These are phyloP conservation scores for Phytophthora pistaciae DNA, from an alignment of 352 stramenopile species.

Conservation along the genomic window DNA sequence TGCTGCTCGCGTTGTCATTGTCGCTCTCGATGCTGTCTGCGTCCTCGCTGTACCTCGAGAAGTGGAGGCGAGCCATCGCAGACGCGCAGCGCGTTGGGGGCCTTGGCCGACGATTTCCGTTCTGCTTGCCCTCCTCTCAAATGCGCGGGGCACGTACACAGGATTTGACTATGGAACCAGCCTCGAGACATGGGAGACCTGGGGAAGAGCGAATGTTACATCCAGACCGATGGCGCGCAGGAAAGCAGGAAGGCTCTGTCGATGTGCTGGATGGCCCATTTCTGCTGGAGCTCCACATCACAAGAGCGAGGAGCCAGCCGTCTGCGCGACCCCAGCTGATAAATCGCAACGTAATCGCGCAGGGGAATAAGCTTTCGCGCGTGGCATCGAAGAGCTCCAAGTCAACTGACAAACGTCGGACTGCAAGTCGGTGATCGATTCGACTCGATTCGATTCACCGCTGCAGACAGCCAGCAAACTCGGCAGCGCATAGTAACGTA, in stretches of 20 bases:
- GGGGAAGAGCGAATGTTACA: constrained; percentile 29
- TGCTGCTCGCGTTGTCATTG: constrained; percentile 25
- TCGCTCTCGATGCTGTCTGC: constrained; percentile 17
- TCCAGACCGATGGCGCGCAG: constrained; percentile 24
- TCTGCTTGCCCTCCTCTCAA: constrained; percentile 17
- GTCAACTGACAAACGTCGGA: constrained; percentile 5
- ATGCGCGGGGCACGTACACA: constrained; percentile 1
- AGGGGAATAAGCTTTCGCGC: neutral
- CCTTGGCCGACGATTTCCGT: constrained; percentile 27
- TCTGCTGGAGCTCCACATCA: constrained; percentile 32
- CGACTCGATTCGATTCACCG: neutral
- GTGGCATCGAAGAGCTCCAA: constrained; percentile 8
- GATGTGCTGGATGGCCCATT: constrained; percentile 40
- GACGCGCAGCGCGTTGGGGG: neutral
- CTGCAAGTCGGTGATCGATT: neutral
- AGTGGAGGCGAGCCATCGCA: constrained; percentile 35
- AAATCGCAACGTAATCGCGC: neutral
- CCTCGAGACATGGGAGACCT: neutral
- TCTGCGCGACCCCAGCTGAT: neutral
- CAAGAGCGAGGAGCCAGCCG: constrained; percentile 22
- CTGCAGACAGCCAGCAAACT: neutral
- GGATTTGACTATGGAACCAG: constrained; percentile 14
- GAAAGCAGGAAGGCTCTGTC: constrained; percentile 25
- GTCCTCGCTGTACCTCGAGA: constrained; percentile 34
- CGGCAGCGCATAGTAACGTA: neutral